Evolutionary conservation across 306 rosid genomes (phyloP), one percentile per base, ranked within the genome.

Genomic region (Vicia villosa): DNA sequence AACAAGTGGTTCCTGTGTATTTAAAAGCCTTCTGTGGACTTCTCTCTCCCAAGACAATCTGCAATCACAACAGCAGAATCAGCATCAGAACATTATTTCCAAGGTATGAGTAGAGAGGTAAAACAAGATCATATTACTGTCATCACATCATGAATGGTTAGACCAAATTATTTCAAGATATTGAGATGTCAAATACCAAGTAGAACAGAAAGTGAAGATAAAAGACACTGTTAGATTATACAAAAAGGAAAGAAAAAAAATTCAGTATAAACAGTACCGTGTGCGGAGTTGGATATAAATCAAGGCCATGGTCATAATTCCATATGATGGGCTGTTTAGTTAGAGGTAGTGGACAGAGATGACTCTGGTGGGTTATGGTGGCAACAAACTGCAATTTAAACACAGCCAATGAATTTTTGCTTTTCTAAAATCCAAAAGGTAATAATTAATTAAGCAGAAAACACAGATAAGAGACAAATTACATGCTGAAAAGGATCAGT

Each of bases 321-420:
- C 98, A 94, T 69, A 90, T 78, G 70, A 94, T 87, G 37, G 96
- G 97, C 81, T 90, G 95, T 30, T 84, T 88, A 32, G 67, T 69
- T 61, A 90, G 84, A 68, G 98, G 92, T 36, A 90, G 93, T 22
- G 98, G 97, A 58, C 97, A 90, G 58, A 90, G 98, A 89, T 94
- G 98, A 75, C 96, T 88, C 85, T 94, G 97, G 74, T 94, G 97
- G 66, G 94, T 81, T 77, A 94, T 88, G 80, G 98, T 90, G 47
- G 98, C 98, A 63, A 94, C 95, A 80, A 90, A 92, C 98, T 94
- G 96, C 83, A 80, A 81, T 22, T 62, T 64, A 74, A 80, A 77
- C 65, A 51, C 8, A 40, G 69, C 73, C 8, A 10, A 71, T 69
- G 20, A 74, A 78, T 56, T 71, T 54, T 45, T 43, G 47, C 49